These are phyloP conservation scores for Candida albicans DNA, from an alignment of 1,139 yeast species.

Conservation along the genomic window DNA sequence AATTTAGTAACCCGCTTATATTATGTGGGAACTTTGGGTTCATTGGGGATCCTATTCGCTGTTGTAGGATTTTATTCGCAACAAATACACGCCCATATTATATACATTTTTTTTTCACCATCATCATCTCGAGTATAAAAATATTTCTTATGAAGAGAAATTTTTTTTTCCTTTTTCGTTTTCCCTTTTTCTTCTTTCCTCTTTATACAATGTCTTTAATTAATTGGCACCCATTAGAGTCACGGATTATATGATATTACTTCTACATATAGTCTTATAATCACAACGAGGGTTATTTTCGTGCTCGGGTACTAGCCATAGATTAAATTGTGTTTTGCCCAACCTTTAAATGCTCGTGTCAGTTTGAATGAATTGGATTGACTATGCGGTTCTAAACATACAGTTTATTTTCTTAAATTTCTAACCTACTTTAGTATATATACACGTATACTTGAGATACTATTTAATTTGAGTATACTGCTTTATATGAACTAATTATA, in stretches of 20 bases:
- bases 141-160: conserved; percentile 4
- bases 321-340: conserved; percentile 56
- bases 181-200: conserved; percentile 29
- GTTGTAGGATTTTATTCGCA: background rate
- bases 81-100: background rate
- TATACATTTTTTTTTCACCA: background rate
- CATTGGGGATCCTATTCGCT: too few species aligned
- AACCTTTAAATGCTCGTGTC: conserved; percentile 64
- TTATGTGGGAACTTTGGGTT: too few species aligned
- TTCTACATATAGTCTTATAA: conserved; percentile 49
- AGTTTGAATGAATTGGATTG: conserved; percentile 38
- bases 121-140: conserved; percentile 5
- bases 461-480: conserved; percentile 7
- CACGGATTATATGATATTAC: conserved; percentile 61
- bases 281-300: conserved; percentile 50
- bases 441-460: conserved; percentile 22
- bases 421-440: too few species aligned
- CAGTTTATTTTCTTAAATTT: conserved; percentile 10
- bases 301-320: conserved; percentile 92
- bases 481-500: conserved; percentile 16
- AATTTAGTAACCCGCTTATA: too few species aligned
- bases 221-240: conserved; percentile 90
- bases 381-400: conserved; percentile 59
- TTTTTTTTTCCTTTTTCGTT: conserved; percentile 20
- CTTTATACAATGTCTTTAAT: conserved; percentile 67